Evolutionary conservation across 495 filamentous ascomycete genomes (phyloP).

Genomic region (Podospora pseudopauciseta): DNA sequence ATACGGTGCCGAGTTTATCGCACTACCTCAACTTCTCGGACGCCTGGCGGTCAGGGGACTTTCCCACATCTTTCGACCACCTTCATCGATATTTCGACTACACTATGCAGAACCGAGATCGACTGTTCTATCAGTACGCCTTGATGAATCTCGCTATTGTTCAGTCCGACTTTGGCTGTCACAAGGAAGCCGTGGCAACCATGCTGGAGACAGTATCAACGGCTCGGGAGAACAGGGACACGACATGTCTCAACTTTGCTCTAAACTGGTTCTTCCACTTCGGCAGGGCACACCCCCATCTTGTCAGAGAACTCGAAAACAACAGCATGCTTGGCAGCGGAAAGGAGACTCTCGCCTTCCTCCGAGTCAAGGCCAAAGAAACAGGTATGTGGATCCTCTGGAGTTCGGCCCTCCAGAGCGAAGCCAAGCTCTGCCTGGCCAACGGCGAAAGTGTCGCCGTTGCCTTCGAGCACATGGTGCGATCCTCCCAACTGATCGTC

Average conservation of each 20-base stretch:
- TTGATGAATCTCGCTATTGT: slow-evolving; percentile 90
- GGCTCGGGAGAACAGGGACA: slow-evolving; percentile 87
- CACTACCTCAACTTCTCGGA: slow-evolving; percentile 88
- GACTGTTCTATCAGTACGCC: slow-evolving; percentile 90
- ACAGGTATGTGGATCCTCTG: slow-evolving; percentile 82
- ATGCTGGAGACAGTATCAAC: slow-evolving; percentile 91
- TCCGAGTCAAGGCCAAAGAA: slow-evolving; percentile 87
- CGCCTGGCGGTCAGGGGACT: slow-evolving; percentile 87
- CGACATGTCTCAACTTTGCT: slow-evolving; percentile 88
- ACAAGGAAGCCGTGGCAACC: slow-evolving; percentile 82
- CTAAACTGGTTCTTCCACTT: slow-evolving; percentile 98
- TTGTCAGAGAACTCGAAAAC: slow-evolving; percentile 66
- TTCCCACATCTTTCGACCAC: slow-evolving; percentile 81
- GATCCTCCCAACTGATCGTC: slow-evolving; percentile 77
- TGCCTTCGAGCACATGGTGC: slow-evolving; percentile 72
- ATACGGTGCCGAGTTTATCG: slow-evolving; percentile 64
- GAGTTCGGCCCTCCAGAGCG: slow-evolving; percentile 79
- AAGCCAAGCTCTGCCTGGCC: slow-evolving; percentile 72
- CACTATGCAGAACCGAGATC: slow-evolving; percentile 82
- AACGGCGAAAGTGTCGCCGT: slow-evolving; percentile 76
- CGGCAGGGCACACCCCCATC: slow-evolving; percentile 73
- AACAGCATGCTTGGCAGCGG: slow-evolving; percentile 72
- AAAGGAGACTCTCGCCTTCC: slow-evolving; percentile 74
- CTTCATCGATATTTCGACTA: slow-evolving; percentile 97
- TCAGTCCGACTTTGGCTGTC: slow-evolving; percentile 92